These are phyloP conservation scores for Verticillium klebahnii DNA, from an alignment of 2,329 filamentous ascomycete species.

Conservation along the genomic window DNA sequence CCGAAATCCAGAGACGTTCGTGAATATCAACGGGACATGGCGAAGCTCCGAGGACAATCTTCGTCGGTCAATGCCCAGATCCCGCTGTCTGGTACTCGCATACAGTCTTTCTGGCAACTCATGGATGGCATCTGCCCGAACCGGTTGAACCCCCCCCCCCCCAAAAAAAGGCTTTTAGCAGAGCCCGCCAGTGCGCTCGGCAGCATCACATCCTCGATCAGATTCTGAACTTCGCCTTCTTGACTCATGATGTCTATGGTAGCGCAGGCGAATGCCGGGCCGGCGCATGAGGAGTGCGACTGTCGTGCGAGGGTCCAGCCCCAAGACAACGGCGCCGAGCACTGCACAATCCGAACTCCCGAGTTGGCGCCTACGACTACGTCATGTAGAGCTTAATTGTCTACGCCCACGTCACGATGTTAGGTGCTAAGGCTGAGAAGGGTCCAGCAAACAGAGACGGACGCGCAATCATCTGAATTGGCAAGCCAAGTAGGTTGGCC, in stretches of 20 bases:
- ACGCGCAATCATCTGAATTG: conserved; percentile 1
- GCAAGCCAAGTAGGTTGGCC: conserved; percentile 1
- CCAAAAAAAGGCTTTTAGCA: background rate
- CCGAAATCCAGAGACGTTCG: too few species aligned
- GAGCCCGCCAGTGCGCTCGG: background rate
- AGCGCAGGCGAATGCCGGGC: background rate
- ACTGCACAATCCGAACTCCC: background rate
- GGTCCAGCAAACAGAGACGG: background rate
- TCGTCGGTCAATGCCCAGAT: too few species aligned
- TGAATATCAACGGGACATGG: too few species aligned
- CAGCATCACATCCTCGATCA: background rate
- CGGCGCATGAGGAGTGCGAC: background rate
- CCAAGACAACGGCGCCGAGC: background rate
- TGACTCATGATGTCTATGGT: background rate
- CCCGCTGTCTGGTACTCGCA: background rate
- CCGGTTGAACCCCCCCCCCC: background rate
- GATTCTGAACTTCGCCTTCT: background rate
- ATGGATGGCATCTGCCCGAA: background rate
- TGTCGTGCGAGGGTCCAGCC: background rate
- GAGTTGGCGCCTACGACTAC: background rate
- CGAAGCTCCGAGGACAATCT: too few species aligned
- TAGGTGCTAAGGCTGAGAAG: background rate
- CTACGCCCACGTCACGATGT: background rate
- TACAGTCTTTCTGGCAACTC: background rate
- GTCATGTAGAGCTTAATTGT: conserved; percentile 1